These are phyloP conservation scores for Nidularia pulvinata DNA, from an alignment of 768 basidiomycete species.

Conservation along the genomic window DNA sequence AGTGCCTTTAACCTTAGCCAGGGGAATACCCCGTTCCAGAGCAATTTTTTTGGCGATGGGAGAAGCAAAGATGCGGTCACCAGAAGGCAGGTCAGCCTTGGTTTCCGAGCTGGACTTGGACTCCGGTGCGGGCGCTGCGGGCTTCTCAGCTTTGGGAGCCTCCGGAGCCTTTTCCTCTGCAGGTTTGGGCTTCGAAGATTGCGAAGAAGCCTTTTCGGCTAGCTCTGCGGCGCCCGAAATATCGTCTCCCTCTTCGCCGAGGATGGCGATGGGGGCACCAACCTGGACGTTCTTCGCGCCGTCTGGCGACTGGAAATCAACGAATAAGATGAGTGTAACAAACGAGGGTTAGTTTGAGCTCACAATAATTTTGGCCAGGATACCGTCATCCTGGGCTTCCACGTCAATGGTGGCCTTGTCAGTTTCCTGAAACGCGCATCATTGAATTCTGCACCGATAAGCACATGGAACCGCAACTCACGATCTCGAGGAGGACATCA, in stretches of 20 bases:
- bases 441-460: slow-evolving; percentile 9
- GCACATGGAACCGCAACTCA: slow-evolving; percentile 31
- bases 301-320: slow-evolving; percentile 58
- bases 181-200: slow-evolving; percentile 34
- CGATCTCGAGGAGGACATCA: slow-evolving; percentile 96
- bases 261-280: slow-evolving; percentile 87
- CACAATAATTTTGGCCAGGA: slow-evolving; percentile 97
- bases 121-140: slow-evolving; percentile 22
- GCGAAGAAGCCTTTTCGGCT: slow-evolving; percentile 58
- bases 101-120: slow-evolving; percentile 28
- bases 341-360: slow-evolving; percentile 20
- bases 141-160: slow-evolving; percentile 34
- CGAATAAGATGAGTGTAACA: neutral
- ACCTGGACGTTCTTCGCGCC: slow-evolving; percentile 89
- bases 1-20: slow-evolving; percentile 87
- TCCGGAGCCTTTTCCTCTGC: slow-evolving; percentile 31
- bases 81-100: slow-evolving; percentile 57
- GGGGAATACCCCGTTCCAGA: slow-evolving; percentile 89
- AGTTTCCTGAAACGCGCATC: slow-evolving; percentile 71
- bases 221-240: slow-evolving; percentile 78
- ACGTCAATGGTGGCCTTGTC: slow-evolving; percentile 99
- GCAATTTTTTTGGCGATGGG: slow-evolving; percentile 98
- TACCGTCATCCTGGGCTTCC: slow-evolving; percentile 97
- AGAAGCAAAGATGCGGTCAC: slow-evolving; percentile 90
- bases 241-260: slow-evolving; percentile 96